Percentiles rank a stretch among this genome's conserved stretches.
phyloP scores from a whole-genome alignment of 2,329 filamentous ascomycete genomes.

The Sarocladiaceae sp. region DNA sequence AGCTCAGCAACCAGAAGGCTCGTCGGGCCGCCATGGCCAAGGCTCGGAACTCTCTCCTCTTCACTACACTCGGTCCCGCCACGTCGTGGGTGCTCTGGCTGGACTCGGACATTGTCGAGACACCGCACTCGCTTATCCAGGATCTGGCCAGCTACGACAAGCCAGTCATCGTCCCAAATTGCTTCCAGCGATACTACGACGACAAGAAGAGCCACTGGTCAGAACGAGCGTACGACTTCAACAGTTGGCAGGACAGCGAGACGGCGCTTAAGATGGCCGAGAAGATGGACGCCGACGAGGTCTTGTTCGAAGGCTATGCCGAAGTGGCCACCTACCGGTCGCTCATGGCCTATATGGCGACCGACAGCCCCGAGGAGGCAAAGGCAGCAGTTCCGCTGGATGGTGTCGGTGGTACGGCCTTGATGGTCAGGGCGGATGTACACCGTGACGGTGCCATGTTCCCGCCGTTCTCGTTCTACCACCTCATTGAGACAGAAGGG shows the following conservation, averaged over 20 bases:
- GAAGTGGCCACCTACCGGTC: constrained; percentile 89
- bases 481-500: constrained; percentile 95
- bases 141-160: constrained; percentile 85
- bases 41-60: constrained; percentile 88
- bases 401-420: constrained; percentile 85
- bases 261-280: constrained; percentile 68
- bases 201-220: constrained; percentile 60
- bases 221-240: constrained; percentile 89
- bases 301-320: constrained; percentile 85
- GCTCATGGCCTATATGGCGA: constrained; percentile 80
- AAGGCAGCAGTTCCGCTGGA: constrained; percentile 69
- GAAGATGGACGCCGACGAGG: constrained; percentile 84
- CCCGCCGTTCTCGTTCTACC: constrained; percentile 90
- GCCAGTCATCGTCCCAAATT: constrained; percentile 90
- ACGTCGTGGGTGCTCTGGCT: constrained; percentile 98
- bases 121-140: constrained; percentile 77
- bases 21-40: constrained; percentile 86
- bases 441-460: constrained; percentile 99
- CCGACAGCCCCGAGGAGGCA: constrained; percentile 44
- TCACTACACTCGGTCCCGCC: constrained; percentile 84
- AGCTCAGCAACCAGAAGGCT: constrained; percentile 81
- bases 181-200: constrained; percentile 81
- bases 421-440: constrained; percentile 93
- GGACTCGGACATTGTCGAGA: constrained; percentile 87
- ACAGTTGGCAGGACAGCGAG: constrained; percentile 91